Percentiles rank a stretch among this genome's conserved stretches.
Evolutionary conservation across 202 grass and related monocot genomes (phyloP).

Genomic region (Sporobolus alterniflorus): DNA sequence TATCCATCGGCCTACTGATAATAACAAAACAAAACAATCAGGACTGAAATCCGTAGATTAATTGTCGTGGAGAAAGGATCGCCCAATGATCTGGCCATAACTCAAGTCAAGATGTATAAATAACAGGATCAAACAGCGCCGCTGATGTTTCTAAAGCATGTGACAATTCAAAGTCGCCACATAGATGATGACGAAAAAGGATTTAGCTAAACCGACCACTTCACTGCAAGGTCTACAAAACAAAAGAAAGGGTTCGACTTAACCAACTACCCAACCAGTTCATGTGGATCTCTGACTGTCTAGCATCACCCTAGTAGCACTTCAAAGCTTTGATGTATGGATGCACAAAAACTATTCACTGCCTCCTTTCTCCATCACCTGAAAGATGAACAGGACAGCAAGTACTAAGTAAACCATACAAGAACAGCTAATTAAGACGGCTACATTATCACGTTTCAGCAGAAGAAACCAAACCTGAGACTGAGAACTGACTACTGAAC

Average conservation of each 20-base stretch:
- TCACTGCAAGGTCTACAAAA: background rate
- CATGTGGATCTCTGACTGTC: background rate
- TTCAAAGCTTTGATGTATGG: background rate
- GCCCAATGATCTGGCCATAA: background rate
- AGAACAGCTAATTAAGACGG: background rate
- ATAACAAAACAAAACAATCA: too few relatives aligned
- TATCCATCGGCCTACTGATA: too few relatives aligned
- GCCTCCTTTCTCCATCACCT: slow-evolving; percentile 24
- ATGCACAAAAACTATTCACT: background rate
- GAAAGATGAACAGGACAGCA: background rate
- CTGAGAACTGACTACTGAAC: background rate
- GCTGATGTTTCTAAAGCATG: slow-evolving; percentile 8
- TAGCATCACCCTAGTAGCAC: background rate
- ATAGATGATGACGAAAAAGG: background rate
- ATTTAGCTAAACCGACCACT: background rate
- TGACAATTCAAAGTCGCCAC: background rate
- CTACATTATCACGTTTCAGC: background rate
- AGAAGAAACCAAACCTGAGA: slow-evolving; percentile 12
- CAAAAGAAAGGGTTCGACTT: background rate
- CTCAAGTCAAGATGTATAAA: background rate
- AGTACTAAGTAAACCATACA: background rate
- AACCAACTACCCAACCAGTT: background rate
- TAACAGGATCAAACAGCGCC: background rate
- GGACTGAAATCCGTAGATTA: too few relatives aligned
- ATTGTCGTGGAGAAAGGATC: background rate